A percentile compares a stretch with the other conserved stretches of the same genome.
Evolutionary conservation across 768 basidiomycete species (phyloP).

Genomic region (Chalciporus sphaerocephalus): DNA sequence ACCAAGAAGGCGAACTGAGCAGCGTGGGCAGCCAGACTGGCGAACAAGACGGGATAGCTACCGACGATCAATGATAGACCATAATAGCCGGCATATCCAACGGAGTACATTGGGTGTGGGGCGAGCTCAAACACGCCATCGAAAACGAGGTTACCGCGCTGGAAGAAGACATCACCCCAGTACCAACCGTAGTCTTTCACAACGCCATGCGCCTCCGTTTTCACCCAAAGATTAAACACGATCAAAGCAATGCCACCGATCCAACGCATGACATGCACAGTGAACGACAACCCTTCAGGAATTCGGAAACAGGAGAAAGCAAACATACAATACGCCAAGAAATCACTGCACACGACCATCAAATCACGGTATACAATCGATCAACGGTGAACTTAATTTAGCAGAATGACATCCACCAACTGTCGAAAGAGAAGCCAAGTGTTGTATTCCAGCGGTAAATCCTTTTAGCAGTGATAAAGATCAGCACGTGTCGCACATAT

Average conservation of each 20-base stretch:
- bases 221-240: slow-evolving; percentile 96
- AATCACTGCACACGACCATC: slow-evolving; percentile 58
- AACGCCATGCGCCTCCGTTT: slow-evolving; percentile 94
- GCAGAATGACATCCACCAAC: slow-evolving; percentile 90
- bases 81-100: slow-evolving; percentile 95
- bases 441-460: slow-evolving; percentile 90
- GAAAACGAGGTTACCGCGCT: slow-evolving; percentile 89
- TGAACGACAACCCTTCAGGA: slow-evolving; percentile 67
- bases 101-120: slow-evolving; percentile 95
- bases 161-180: slow-evolving; percentile 92
- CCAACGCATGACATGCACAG: slow-evolving; percentile 85
- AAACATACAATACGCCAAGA: slow-evolving; percentile 91
- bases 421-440: slow-evolving; percentile 96
- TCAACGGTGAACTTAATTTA: slow-evolving; percentile 62
- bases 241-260: slow-evolving; percentile 79
- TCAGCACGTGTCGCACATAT: slow-evolving; percentile 6
- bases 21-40: slow-evolving; percentile 89
- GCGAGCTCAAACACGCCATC: slow-evolving; percentile 97
- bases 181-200: slow-evolving; percentile 99
- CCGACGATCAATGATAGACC: slow-evolving; percentile 89
- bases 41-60: slow-evolving; percentile 87
- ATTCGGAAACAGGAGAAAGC: slow-evolving; percentile 90
- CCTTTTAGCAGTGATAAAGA: slow-evolving; percentile 38
- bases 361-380: not conserved
- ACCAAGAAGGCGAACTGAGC: slow-evolving; percentile 95